These are phyloP conservation scores for Gleditsia sinensis DNA, from an alignment of 306 rosid species.

Conservation along the genomic window DNA sequence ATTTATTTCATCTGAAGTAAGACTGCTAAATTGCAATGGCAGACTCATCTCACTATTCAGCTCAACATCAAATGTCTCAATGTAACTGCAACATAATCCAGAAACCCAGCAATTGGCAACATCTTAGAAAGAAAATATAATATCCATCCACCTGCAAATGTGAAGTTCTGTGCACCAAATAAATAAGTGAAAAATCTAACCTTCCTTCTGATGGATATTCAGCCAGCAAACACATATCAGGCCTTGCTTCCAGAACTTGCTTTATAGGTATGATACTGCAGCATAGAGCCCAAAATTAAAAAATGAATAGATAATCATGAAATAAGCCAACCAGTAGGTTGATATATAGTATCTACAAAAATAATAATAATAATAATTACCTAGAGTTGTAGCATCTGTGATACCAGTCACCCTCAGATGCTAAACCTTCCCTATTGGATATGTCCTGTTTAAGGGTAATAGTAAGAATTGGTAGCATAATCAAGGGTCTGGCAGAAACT, in stretches of 20 bases:
- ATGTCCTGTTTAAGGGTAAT: slow-evolving; percentile 69
- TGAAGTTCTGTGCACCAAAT: background rate
- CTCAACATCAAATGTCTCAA: slow-evolving; percentile 70
- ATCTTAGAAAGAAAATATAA: slow-evolving; percentile 6
- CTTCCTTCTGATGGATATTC: slow-evolving; percentile 96
- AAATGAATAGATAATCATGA: background rate
- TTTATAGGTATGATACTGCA: slow-evolving; percentile 73
- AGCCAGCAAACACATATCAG: slow-evolving; percentile 73
- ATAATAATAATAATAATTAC: slow-evolving; percentile 48
- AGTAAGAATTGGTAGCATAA: slow-evolving; percentile 35
- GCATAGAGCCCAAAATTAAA: slow-evolving; percentile 32
- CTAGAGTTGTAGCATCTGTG: slow-evolving; percentile 77
- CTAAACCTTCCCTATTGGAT: slow-evolving; percentile 98
- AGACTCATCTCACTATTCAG: slow-evolving; percentile 70
- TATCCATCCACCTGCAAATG: slow-evolving; percentile 10
- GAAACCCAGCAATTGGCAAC: slow-evolving; percentile 27
- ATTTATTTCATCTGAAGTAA: slow-evolving; percentile 68
- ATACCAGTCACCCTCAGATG: slow-evolving; percentile 89
- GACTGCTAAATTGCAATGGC: slow-evolving; percentile 74
- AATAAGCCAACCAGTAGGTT: background rate
- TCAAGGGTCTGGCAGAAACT: slow-evolving; percentile 26
- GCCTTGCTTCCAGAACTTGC: slow-evolving; percentile 81
- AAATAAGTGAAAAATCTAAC: slow-evolving; percentile 48
- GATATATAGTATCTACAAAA: slow-evolving; percentile 10
- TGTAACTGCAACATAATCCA: slow-evolving; percentile 67